Base-by-base conservation (phyloP, 2,329 filamentous ascomycete genomes). In the Fusarium sp. region DNA sequence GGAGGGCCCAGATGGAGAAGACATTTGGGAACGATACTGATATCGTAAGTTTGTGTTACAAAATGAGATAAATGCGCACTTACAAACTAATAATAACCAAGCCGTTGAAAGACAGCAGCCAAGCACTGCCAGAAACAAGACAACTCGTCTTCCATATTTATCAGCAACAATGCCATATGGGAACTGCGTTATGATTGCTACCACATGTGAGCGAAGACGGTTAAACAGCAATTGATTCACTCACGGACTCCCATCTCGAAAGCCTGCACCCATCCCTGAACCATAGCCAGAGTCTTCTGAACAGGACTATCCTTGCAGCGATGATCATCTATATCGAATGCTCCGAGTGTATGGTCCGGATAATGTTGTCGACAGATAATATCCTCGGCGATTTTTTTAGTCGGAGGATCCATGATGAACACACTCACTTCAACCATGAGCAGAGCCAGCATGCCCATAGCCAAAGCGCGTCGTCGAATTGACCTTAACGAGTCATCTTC, bases 291-390 rank as follows among this genome's bases (percentile, higher is more conserved):
- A 23, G 83, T 81, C 30, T 83, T 81, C 70, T 89, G 87, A 2
- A 90, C 85, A 5, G 79, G 76, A 1, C 80, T 75, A 6, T 77
- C 75, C 73, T 89, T 89, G 79, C 88, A 89, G 9, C 81, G 78
- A 46, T 79, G 74, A 60, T 87, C 85, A 4, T 78, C 55, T 74
- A 78, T 66, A 6, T 55, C 73, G 46, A 65, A 56, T 48, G 68
- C 71, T 35, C 70, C 70, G 1, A 82, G 76, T 27, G 80, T 72
- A 46, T 82, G 77, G 4, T 82, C 78, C 8, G 85, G 83, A 69
- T 84, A 86, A 66, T 84, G 81, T 18, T 81, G 73, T 27, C 84
- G 83, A 76, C 88, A 90, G 46, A 88, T 83, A 48, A 88, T 83
- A 55, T 83, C 81, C 74, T 90, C 88, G 69, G 86, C 82, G 54